phyloP scores from a whole-genome alignment of 805 yeast genomes.

The Myxozyma vanderwaltii region DNA sequence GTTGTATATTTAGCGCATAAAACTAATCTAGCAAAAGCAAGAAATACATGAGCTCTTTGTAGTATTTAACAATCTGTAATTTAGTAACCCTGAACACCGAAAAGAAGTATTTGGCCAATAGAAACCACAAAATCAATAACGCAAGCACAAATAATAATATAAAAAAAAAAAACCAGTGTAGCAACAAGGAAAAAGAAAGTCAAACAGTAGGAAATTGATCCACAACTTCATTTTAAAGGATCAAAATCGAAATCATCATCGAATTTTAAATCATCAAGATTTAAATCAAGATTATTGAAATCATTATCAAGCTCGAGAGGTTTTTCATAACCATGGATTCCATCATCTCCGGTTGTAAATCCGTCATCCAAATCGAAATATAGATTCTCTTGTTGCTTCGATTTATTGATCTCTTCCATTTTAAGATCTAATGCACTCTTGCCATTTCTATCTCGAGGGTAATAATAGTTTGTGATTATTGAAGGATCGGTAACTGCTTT shows the following conservation, averaged over 20 bases:
- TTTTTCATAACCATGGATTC: slow-evolving; percentile 5
- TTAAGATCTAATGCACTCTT: slow-evolving; percentile 9
- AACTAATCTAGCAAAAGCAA: no score
- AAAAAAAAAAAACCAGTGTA: no score
- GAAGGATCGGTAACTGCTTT: background rate
- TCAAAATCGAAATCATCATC: slow-evolving; percentile 1
- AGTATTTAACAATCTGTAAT: no score
- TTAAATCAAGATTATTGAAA: background rate
- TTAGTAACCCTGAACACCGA: no score
- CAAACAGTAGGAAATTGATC: background rate
- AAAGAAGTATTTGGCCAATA: no score
- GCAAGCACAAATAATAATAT: no score
- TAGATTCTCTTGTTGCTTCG: background rate
- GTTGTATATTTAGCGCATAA: no score
- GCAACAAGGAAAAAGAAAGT: background rate
- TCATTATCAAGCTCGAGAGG: slow-evolving; percentile 8
- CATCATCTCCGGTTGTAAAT: slow-evolving; percentile 5
- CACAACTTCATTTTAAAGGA: background rate
- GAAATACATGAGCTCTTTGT: no score
- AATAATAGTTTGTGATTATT: slow-evolving; percentile 13
- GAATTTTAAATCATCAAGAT: background rate
- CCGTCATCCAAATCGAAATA: background rate
- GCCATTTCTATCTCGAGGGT: slow-evolving; percentile 14
- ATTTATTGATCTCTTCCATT: background rate
- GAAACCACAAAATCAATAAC: no score